Evolutionary conservation across 2,329 filamentous ascomycete genomes (phyloP).

Genomic region (Escovopsis weberi): DNA sequence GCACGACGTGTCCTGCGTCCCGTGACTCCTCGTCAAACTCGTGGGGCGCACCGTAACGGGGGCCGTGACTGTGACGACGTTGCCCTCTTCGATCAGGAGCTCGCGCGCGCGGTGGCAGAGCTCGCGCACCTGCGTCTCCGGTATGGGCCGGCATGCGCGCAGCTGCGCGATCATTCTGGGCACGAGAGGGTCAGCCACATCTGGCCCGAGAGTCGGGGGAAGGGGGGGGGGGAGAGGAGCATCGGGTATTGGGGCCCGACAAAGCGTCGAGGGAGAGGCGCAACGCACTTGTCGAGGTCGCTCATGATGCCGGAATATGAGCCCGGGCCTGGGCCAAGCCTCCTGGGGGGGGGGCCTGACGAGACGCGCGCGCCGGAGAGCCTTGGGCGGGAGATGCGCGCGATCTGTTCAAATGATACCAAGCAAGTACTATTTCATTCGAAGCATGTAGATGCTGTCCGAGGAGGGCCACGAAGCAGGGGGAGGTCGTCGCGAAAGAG

Average conservation of each 20-base stretch:
- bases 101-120: slow-evolving; percentile 95
- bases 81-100: slow-evolving; percentile 91
- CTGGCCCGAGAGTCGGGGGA: too few relatives aligned
- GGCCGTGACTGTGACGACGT: slow-evolving; percentile 88
- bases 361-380: slow-evolving; percentile 10
- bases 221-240: background rate
- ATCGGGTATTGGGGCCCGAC: background rate
- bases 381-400: slow-evolving; percentile 1
- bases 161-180: slow-evolving; percentile 83
- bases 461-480: too few relatives aligned
- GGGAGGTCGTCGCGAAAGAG: too few relatives aligned
- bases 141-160: slow-evolving; percentile 89
- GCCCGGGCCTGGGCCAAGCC: background rate
- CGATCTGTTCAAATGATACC: background rate
- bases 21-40: background rate
- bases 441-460: too few relatives aligned
- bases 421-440: too few relatives aligned
- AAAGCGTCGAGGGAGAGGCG: slow-evolving; percentile 3
- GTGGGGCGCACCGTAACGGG: slow-evolving; percentile 62
- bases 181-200: slow-evolving; percentile 1
- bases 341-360: background rate
- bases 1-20: slow-evolving; percentile 3
- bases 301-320: slow-evolving; percentile 45
- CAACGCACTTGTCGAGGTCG: slow-evolving; percentile 70
- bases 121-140: slow-evolving; percentile 88